A percentile compares a stretch with the other conserved stretches of the same genome.
These are phyloP conservation scores for Venustampulla echinocandica DNA, from an alignment of 495 filamentous ascomycete species.

Conservation along the genomic window DNA sequence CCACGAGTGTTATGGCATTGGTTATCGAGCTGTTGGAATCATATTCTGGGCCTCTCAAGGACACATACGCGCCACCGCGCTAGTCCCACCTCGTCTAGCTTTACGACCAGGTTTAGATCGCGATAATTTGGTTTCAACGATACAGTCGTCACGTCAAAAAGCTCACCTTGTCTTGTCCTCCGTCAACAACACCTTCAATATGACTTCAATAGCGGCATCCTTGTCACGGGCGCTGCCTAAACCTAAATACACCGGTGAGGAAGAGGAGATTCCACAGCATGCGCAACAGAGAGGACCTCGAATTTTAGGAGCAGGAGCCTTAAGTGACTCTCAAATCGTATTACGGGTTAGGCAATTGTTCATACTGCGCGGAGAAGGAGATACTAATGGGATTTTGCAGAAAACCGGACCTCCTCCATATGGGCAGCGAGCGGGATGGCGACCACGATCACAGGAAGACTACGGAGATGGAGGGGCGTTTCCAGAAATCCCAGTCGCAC, in stretches of 20 bases:
- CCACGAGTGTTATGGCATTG: neutral
- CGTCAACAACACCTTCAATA: slow-evolving; percentile 25
- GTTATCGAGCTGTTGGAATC: neutral
- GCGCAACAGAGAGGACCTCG: slow-evolving; percentile 68
- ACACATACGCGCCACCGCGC: neutral
- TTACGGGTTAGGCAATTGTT: slow-evolving; percentile 49
- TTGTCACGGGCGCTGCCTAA: slow-evolving; percentile 79
- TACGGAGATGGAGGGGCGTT: slow-evolving; percentile 96
- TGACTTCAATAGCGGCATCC: slow-evolving; percentile 65
- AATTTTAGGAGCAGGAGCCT: slow-evolving; percentile 65
- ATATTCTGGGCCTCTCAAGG: neutral
- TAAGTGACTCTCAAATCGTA: slow-evolving; percentile 82
- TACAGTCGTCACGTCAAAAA: slow-evolving; percentile 10
- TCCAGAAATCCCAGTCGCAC: slow-evolving; percentile 86
- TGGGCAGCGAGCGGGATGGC: slow-evolving; percentile 76
- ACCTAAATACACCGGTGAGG: slow-evolving; percentile 78
- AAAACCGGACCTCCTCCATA: slow-evolving; percentile 81
- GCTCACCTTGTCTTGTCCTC: neutral
- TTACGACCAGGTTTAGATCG: neutral
- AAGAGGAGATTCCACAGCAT: slow-evolving; percentile 68
- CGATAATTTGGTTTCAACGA: slow-evolving; percentile 10
- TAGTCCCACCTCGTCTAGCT: neutral
- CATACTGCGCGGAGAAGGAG: neutral
- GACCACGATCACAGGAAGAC: slow-evolving; percentile 77
- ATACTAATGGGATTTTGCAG: slow-evolving; percentile 33